phyloP scores from a whole-genome alignment of 2,329 filamentous ascomycete genomes.

The Trichoderma aggressivum region DNA sequence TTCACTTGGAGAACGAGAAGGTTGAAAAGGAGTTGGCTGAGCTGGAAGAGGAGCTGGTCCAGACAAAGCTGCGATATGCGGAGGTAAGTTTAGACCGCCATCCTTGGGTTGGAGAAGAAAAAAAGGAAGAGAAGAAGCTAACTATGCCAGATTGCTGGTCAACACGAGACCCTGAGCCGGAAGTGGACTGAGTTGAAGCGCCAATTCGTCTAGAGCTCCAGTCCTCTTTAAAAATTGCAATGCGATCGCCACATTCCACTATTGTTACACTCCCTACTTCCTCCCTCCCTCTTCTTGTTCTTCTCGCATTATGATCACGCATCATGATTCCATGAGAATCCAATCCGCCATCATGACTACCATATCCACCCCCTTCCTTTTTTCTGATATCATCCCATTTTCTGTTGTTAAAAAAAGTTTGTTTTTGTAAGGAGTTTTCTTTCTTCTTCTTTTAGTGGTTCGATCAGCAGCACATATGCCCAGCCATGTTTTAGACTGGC shows the following conservation, averaged over 20 bases:
- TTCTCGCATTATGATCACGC: slow-evolving; percentile 9
- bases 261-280: slow-evolving; percentile 5
- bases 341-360: not conserved
- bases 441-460: not conserved
- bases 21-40: slow-evolving; percentile 88
- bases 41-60: slow-evolving; percentile 87
- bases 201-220: slow-evolving; percentile 45
- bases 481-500: not conserved
- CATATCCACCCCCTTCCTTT: not conserved
- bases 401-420: slow-evolving; percentile 6
- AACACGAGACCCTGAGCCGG: slow-evolving; percentile 68
- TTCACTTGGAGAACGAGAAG: slow-evolving; percentile 86
- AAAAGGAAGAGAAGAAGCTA: not conserved
- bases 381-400: not conserved
- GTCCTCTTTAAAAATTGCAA: not conserved
- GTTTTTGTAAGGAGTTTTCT: slow-evolving; percentile 8
- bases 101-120: slow-evolving; percentile 19
- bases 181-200: slow-evolving; percentile 73
- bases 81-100: slow-evolving; percentile 64
- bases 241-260: not conserved
- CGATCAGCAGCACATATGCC: slow-evolving; percentile 7
- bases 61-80: slow-evolving; percentile 91
- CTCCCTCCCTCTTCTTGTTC: not conserved
- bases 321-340: not conserved
- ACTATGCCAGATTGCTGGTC: slow-evolving; percentile 59